A percentile compares a stretch with the other conserved stretches of the same genome.
Conservation (phyloP, 2,329 filamentous ascomycete genomes). For the Neurospora sp. region DNA sequence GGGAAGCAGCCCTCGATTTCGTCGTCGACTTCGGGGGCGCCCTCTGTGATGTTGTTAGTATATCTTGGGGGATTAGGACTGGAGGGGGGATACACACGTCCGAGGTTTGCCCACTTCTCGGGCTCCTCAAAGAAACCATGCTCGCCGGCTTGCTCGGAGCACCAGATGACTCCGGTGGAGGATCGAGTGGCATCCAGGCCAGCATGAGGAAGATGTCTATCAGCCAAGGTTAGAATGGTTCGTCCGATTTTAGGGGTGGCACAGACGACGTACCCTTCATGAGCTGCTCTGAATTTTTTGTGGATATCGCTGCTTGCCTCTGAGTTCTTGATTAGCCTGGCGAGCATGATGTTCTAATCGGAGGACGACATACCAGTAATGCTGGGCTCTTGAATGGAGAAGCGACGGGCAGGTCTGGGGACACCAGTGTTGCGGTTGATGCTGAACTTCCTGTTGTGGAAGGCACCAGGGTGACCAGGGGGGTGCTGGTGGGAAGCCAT, state of each 20-base stretch:
- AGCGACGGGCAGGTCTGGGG: conserved; percentile 46
- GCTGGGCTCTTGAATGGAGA: conserved; percentile 49
- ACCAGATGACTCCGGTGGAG: conserved; percentile 93
- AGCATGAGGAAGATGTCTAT: conserved; percentile 68
- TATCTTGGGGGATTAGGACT: too few species aligned
- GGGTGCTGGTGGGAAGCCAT: not conserved
- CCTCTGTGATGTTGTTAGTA: conserved; percentile 35
- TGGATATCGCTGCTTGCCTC: conserved; percentile 79
- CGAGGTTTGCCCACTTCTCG: conserved; percentile 80
- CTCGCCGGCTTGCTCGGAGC: conserved; percentile 76
- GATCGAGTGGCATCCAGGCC: conserved; percentile 81
- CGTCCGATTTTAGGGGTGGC: too few species aligned
- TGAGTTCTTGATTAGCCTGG: conserved; percentile 27
- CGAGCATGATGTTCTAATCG: not conserved
- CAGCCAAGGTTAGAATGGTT: not conserved
- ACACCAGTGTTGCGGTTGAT: conserved; percentile 58
- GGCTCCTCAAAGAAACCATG: conserved; percentile 81
- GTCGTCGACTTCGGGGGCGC: conserved; percentile 86
- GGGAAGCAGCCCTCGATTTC: conserved; percentile 85
- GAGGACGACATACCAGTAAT: conserved; percentile 37
- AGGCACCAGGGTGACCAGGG: conserved; percentile 33
- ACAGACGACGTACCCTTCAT: conserved; percentile 51
- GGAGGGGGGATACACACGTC: conserved; percentile 32
- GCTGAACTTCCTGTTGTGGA: conserved; percentile 49
- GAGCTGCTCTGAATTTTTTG: conserved; percentile 78